Evolutionary conservation across 441 rosid species (phyloP), one percentile per base, ranked within the genome.

Genomic region (Rhodomyrtus psidioides): DNA sequence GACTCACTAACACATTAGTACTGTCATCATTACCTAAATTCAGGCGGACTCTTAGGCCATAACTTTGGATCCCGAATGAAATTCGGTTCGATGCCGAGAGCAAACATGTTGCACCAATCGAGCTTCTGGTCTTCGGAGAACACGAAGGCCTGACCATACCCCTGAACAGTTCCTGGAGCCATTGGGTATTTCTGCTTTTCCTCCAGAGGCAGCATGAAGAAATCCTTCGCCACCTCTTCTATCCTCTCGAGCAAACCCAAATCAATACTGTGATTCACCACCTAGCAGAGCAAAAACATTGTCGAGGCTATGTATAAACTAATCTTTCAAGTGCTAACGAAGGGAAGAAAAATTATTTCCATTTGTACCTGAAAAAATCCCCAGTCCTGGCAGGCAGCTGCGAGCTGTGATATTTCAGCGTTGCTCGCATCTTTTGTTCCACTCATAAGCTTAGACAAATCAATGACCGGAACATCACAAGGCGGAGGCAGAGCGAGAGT

Each of bases 51-150:
- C 75, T 86, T 83, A 55, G 98, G 99, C 99, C 99, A 94, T 6
- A 95, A 88, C 85, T 93, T 91, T 54, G 95, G 96, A 91, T 91
- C 92, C 84, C 97, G 91, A 81, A 92, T 89, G 84, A 17, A 85
- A 75, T 88, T 91, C 86, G 96, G 95, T 82, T 92, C 92, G 84
- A 94, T 86, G 51, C 95, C 95, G 62, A 94, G 97, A 26, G 97
- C 95, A 83, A 94, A 92, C 95, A 93, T 94, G 91, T 94, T 94
- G 90, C 97, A 94, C 97, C 97, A 94, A 84, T 94, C 97, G 74
- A 93, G 90, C 88, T 94, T 94, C 88, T 94, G 95, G 87, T 93
- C 91, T 88, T 94, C 95, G 0, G 95, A 92, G 92, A 94, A 93
- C 49, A 93, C 91, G 84, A 94, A 94, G 88, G 97, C 97, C 87